Conservation (phyloP, 345 rosid species). For the Gossypium raimondii region DNA sequence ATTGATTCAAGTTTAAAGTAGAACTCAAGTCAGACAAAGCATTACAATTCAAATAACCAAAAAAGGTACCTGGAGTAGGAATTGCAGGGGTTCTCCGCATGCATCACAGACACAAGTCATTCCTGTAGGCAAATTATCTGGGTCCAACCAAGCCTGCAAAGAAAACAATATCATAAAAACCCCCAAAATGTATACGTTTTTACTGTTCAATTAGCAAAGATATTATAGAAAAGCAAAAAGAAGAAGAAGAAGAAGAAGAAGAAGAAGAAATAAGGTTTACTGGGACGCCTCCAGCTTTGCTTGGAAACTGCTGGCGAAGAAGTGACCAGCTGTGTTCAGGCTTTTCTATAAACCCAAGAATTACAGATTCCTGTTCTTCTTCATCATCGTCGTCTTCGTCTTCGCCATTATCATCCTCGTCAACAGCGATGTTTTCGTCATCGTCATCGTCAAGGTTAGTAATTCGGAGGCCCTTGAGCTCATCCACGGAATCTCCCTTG, state of each 20-base stretch:
- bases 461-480: slow-evolving; percentile 55
- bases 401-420: slow-evolving; percentile 28
- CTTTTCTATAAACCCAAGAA: slow-evolving; percentile 67
- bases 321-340: slow-evolving; percentile 55
- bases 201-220: neutral
- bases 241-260: too few species aligned
- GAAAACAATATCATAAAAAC: slow-evolving; percentile 7
- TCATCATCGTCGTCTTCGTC: slow-evolving; percentile 57
- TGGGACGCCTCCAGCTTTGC: slow-evolving; percentile 86
- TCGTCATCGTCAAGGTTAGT: slow-evolving; percentile 43
- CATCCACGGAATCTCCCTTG: slow-evolving; percentile 41
- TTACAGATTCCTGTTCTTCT: slow-evolving; percentile 52
- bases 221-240: neutral
- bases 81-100: slow-evolving; percentile 80
- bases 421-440: slow-evolving; percentile 22
- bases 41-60: neutral
- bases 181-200: neutral
- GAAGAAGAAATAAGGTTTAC: slow-evolving; percentile 24
- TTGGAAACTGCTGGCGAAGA: slow-evolving; percentile 75
- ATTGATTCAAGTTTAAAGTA: neutral
- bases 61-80: slow-evolving; percentile 69
- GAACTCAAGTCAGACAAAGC: neutral
- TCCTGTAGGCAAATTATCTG: slow-evolving; percentile 72
- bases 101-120: slow-evolving; percentile 57
- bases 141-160: slow-evolving; percentile 86